Conservation (phyloP, 2,329 filamentous ascomycete species). For the Nemania diffusa region DNA sequence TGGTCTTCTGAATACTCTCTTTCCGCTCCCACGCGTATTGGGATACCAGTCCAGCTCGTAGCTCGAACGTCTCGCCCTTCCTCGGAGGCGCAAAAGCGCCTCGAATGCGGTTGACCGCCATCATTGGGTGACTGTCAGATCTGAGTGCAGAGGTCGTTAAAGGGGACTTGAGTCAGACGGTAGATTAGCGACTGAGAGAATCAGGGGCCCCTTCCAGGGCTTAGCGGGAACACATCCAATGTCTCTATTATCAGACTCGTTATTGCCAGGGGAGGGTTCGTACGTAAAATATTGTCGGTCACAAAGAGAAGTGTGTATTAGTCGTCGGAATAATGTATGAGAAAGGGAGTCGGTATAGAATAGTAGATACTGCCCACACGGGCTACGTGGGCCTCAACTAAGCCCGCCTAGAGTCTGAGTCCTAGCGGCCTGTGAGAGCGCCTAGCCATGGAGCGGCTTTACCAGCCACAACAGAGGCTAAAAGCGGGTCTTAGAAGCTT, state of each 20-base stretch:
- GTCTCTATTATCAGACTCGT: background rate
- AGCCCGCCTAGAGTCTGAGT: slow-evolving; percentile 1
- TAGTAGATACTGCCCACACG: too few species aligned
- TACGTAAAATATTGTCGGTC: background rate
- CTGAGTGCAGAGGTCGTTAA: slow-evolving; percentile 13
- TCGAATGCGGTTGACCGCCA: slow-evolving; percentile 96
- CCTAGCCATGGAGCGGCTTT: background rate
- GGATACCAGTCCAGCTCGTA: slow-evolving; percentile 93
- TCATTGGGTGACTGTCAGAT: slow-evolving; percentile 55
- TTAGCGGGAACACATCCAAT: slow-evolving; percentile 42
- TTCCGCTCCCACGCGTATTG: slow-evolving; percentile 99
- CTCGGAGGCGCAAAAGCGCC: slow-evolving; percentile 91
- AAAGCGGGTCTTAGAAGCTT: background rate
- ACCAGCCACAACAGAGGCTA: slow-evolving; percentile 29
- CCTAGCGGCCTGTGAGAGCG: background rate
- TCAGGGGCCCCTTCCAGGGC: slow-evolving; percentile 45
- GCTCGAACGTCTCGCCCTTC: slow-evolving; percentile 98
- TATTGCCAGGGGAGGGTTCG: background rate
- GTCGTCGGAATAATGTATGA: slow-evolving; percentile 16
- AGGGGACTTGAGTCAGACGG: slow-evolving; percentile 19
- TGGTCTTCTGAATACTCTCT: slow-evolving; percentile 99
- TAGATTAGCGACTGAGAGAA: slow-evolving; percentile 30
- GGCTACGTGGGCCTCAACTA: background rate
- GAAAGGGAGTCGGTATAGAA: slow-evolving; percentile 1
- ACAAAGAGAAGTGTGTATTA: too few species aligned